phyloP scores from a whole-genome alignment of 768 basidiomycete species.

The Leucosporidium creatinivorum region DNA sequence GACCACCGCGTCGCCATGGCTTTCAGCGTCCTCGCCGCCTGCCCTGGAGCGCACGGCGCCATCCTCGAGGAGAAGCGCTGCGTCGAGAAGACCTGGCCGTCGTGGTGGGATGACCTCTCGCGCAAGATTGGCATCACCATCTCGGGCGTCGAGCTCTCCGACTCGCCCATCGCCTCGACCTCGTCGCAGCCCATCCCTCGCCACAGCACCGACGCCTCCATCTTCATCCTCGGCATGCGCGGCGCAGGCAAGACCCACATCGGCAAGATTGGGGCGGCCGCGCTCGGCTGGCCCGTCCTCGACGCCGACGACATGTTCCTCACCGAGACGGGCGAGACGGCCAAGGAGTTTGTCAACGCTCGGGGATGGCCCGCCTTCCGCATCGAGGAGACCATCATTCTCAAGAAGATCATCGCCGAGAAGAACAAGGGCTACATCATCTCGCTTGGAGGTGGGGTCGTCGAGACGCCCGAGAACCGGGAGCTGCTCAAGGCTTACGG shows the following conservation, averaged over 20 bases:
- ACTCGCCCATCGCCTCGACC: conserved; percentile 41
- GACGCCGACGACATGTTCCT: conserved; percentile 61
- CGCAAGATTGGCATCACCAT: conserved; percentile 93
- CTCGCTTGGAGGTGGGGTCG: conserved; percentile 88
- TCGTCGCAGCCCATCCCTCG: conserved; percentile 7
- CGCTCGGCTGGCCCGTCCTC: conserved; percentile 64
- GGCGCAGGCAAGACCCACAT: conserved; percentile 92
- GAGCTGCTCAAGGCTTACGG: conserved; percentile 54
- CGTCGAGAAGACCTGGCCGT: conserved; percentile 99
- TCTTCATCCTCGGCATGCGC: conserved; percentile 88
- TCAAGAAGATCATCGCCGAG: conserved; percentile 59
- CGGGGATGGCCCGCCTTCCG: conserved; percentile 90
- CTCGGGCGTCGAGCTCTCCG: conserved; percentile 68
- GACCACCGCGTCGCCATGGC: conserved; percentile 99
- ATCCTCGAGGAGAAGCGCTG: conserved; percentile 93
- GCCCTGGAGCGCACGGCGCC: conserved; percentile 41
- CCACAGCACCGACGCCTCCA: conserved; percentile 40
- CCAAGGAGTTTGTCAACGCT: conserved; percentile 62
- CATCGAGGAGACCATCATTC: conserved; percentile 60
- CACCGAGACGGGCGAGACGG: conserved; percentile 18
- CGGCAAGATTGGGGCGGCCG: conserved; percentile 64
- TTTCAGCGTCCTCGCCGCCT: conserved; percentile 76
- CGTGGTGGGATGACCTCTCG: conserved; percentile 98
- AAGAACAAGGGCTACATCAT: conserved; percentile 62
- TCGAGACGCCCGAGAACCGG: conserved; percentile 72